Evolutionary conservation across 345 rosid genomes (phyloP), one percentile per base, ranked within the genome.

Genomic region (Kandelia obovata): DNA sequence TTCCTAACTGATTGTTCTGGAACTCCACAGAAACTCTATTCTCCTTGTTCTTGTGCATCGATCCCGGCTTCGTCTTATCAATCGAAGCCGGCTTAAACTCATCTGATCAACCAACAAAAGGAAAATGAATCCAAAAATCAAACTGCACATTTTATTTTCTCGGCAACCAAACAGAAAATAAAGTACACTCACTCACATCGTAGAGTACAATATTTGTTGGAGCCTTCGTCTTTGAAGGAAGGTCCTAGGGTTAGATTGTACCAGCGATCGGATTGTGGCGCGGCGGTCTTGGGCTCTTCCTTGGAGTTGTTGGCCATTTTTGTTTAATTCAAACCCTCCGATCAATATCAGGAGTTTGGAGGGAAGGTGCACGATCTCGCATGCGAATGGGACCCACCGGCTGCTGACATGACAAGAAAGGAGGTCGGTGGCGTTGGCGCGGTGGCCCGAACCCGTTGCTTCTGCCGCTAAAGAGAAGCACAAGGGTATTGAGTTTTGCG

Each of bases 71-170:
- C 0, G 73, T 82, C 85, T 90, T 90, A 58, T 92, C 96, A 19
- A 92, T 87, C 9, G 96, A 92, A 51, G 98, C 92, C 2, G 98
- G 96, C 77, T 88, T 90, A 62, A 90, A 92, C 55, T 89, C 94
- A 86, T 92, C 91, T 91, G 71, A 73, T 70, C 65, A 15, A 74
- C 67, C 25, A 19, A 70, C 62, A 5, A 3, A 59, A 59, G 0
- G 15, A 62, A 35, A 7, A 57, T 8, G 23, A 55, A 55, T 4
- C 5, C 4, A 4, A 9, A 10, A 39, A 71, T 63, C n/a, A 64
- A 47, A 61, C 64, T 26, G 64, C 56, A 0, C 17, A 5, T 34
- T 35, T 25, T 53, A 57, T 28, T 66, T 66, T 67, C 51, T 23
- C 59, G 21, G 6, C 16, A 64, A 56, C 43, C 64, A 46, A 73